A percentile compares a stretch with the other conserved stretches of the same genome.
Evolutionary conservation across 768 basidiomycete species (phyloP).

Genomic region (Trametopsis cervina): DNA sequence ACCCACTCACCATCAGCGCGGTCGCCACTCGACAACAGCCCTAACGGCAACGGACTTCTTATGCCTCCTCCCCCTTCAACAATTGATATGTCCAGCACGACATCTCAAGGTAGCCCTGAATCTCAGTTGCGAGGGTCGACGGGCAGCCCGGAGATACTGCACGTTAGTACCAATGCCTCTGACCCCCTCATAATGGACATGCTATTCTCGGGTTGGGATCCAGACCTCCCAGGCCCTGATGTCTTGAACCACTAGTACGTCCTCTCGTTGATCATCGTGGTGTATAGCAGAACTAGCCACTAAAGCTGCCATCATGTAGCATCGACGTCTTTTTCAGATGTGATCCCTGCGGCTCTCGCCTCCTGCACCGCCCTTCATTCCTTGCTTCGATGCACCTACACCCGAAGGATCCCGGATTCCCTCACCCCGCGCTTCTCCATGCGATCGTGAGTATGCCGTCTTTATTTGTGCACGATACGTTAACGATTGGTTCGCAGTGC

Average conservation of each 20-base stretch:
- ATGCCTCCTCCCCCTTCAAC: conserved; percentile 15
- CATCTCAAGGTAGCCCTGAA: conserved; percentile 18
- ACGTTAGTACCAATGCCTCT: conserved; percentile 30
- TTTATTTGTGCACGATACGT: too few relatives aligned
- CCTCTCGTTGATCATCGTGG: not conserved
- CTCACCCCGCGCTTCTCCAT: conserved; percentile 85
- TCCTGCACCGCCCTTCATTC: conserved; percentile 78
- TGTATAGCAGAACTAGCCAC: not conserved
- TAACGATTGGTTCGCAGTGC: conserved; percentile 62
- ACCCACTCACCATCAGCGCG: conserved; percentile 10
- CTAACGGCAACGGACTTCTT: conserved; percentile 18
- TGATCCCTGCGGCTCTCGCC: conserved; percentile 81
- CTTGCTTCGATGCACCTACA: conserved; percentile 72
- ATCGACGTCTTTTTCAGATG: conserved; percentile 85
- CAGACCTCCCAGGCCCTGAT: conserved; percentile 73
- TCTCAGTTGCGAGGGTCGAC: conserved; percentile 27
- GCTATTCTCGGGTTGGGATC: conserved; percentile 76
- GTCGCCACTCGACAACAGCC: conserved; percentile 17
- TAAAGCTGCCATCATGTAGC: conserved; percentile 30
- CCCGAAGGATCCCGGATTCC: conserved; percentile 77
- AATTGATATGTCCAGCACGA: conserved; percentile 17
- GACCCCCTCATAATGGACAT: conserved; percentile 61
- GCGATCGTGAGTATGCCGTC: conserved; percentile 62
- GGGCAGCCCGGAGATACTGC: conserved; percentile 44
- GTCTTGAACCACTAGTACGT: conserved; percentile 72